A percentile compares a stretch with the other conserved stretches of the same genome.
Evolutionary conservation across 768 basidiomycete genomes (phyloP).

Genomic region (Boletus tomentosulus): DNA sequence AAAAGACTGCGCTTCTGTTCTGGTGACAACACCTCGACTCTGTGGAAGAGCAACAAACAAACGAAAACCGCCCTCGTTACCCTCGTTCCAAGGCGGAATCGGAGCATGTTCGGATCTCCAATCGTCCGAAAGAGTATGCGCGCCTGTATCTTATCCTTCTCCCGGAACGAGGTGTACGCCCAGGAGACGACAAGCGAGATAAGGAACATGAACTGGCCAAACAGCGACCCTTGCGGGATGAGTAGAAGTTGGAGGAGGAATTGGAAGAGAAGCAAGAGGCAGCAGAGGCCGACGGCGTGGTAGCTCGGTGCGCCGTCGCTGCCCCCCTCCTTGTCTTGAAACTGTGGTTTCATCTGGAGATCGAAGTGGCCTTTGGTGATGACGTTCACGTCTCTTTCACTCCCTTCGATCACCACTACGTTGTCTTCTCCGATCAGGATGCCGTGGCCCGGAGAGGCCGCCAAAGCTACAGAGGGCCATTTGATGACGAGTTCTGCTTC

Average conservation of each 20-base stretch:
- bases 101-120: conserved; percentile 2
- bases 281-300: conserved; percentile 17
- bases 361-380: background rate
- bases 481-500: conserved; percentile 19
- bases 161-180: conserved; percentile 34
- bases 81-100: conserved; percentile 17
- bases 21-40: background rate
- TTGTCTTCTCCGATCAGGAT: conserved; percentile 11
- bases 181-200: conserved; percentile 30
- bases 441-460: conserved; percentile 25
- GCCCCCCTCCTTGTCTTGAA: background rate
- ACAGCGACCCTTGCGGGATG: conserved; percentile 31
- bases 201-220: conserved; percentile 35
- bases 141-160: conserved; percentile 28
- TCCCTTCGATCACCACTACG: background rate
- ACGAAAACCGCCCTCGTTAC: conserved; percentile 23
- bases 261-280: conserved; percentile 27
- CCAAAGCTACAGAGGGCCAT: background rate
- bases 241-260: conserved; percentile 33
- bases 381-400: background rate
- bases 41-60: conserved; percentile 19
- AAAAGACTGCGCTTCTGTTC: background rate
- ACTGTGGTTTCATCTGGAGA: background rate
- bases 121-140: conserved; percentile 19
- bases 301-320: background rate